These are phyloP conservation scores for Oidium heveae DNA, from an alignment of 2,329 filamentous ascomycete species.

Conservation along the genomic window DNA sequence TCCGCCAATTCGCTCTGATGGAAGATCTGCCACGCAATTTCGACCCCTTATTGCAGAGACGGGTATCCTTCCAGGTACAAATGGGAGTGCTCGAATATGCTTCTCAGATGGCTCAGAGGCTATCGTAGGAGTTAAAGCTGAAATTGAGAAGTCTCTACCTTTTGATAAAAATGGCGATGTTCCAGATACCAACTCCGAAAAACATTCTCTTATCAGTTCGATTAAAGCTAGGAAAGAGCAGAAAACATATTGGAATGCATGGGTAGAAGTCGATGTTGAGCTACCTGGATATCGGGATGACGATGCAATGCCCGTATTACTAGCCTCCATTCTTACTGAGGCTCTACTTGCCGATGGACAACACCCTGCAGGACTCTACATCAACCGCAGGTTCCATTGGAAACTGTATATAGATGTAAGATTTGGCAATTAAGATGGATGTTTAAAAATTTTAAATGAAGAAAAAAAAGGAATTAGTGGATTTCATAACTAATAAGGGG, in stretches of 20 bases:
- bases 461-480: constrained; percentile 1
- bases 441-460: too few species aligned
- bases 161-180: constrained; percentile 7
- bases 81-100: constrained; percentile 80
- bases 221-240: not conserved
- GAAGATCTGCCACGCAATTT: constrained; percentile 61
- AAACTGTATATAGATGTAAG: constrained; percentile 80
- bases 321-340: constrained; percentile 73
- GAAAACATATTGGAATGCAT: constrained; percentile 30
- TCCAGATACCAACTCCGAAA: constrained; percentile 4
- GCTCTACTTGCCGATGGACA: constrained; percentile 50
- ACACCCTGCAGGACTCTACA: constrained; percentile 48
- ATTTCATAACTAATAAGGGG: not conserved
- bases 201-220: not conserved
- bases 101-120: constrained; percentile 92
- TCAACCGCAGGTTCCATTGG: constrained; percentile 89
- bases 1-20: constrained; percentile 76
- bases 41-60: constrained; percentile 76
- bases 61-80: constrained; percentile 66
- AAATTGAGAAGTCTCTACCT: constrained; percentile 49
- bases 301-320: constrained; percentile 66
- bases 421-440: constrained; percentile 5
- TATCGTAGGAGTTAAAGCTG: constrained; percentile 83
- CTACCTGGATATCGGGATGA: constrained; percentile 81
- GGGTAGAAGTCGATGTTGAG: constrained; percentile 80